Percentiles rank a stretch among this genome's conserved stretches.
Conservation (phyloP, 805 yeast species). For the Tetrapisispora namnaoensis region DNA sequence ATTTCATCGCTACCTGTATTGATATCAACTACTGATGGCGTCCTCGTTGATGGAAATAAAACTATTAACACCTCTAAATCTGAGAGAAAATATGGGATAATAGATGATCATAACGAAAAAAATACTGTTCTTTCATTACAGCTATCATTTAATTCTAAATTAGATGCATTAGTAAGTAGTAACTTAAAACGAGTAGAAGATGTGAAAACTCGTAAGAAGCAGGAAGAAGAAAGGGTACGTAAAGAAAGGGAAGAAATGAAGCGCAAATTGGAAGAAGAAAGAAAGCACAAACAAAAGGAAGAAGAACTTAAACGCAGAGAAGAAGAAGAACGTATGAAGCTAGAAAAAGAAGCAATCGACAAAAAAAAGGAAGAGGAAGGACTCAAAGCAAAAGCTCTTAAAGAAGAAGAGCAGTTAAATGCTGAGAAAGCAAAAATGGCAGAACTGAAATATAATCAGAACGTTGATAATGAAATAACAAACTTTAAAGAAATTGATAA, state of each 20-base stretch:
- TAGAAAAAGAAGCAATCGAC: not conserved
- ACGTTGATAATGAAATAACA: slow-evolving; percentile 11
- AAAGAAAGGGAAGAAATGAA: slow-evolving; percentile 2
- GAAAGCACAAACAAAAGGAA: slow-evolving; percentile 26
- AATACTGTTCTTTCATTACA: slow-evolving; percentile 4
- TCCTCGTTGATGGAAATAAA: too few species aligned
- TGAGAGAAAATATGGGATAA: not conserved
- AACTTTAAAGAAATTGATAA: slow-evolving; percentile 32
- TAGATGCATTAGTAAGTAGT: slow-evolving; percentile 5
- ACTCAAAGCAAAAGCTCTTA: slow-evolving; percentile 28
- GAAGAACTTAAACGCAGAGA: slow-evolving; percentile 16
- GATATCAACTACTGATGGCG: not conserved
- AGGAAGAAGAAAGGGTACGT: slow-evolving; percentile 3
- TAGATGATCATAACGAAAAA: not conserved
- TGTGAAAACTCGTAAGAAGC: slow-evolving; percentile 2
- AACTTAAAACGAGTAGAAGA: slow-evolving; percentile 6
- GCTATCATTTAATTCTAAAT: slow-evolving; percentile 5
- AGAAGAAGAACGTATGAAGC: slow-evolving; percentile 1
- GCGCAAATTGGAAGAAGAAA: slow-evolving; percentile 2
- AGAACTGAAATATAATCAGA: not conserved
- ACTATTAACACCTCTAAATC: not conserved
- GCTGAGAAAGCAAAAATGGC: slow-evolving; percentile 2
- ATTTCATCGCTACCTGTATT: not conserved
- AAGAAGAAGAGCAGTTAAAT: slow-evolving; percentile 5
- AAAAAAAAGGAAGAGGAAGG: slow-evolving; percentile 7